Percentiles rank a stretch among this genome's conserved stretches.
These are phyloP conservation scores for Fusarium buharicum DNA, from an alignment of 2,329 filamentous ascomycete species.

Conservation along the genomic window DNA sequence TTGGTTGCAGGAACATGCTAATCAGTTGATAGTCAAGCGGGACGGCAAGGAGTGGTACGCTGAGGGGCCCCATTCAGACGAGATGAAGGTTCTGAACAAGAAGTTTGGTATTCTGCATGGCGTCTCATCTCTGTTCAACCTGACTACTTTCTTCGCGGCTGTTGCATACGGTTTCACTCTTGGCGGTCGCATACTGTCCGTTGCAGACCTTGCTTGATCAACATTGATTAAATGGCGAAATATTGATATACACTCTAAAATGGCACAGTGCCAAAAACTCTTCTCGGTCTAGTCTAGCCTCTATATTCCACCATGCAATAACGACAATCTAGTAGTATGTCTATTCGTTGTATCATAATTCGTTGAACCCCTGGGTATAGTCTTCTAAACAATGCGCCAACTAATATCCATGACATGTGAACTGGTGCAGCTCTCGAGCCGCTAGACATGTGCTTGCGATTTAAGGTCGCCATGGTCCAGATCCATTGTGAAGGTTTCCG, in stretches of 20 bases:
- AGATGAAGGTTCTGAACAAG: slow-evolving; percentile 85
- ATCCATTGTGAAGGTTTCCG: slow-evolving; percentile 34
- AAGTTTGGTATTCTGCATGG: slow-evolving; percentile 84
- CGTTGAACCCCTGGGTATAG: slow-evolving; percentile 40
- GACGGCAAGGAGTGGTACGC: slow-evolving; percentile 92
- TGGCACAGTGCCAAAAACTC: no score
- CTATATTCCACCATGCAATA: slow-evolving; percentile 8
- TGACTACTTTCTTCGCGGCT: slow-evolving; percentile 74
- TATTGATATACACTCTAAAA: slow-evolving; percentile 9
- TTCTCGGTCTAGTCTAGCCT: slow-evolving; percentile 1
- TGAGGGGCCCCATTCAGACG: slow-evolving; percentile 78
- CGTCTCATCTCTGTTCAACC: slow-evolving; percentile 80
- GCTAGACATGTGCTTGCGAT: slow-evolving; percentile 1
- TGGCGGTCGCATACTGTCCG: slow-evolving; percentile 67
- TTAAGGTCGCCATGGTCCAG: slow-evolving; percentile 12
- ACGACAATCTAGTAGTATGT: slow-evolving; percentile 22
- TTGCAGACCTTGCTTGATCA: slow-evolving; percentile 44
- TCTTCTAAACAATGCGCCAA: slow-evolving; percentile 33
- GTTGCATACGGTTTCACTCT: slow-evolving; percentile 83
- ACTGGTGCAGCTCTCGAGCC: background rate
- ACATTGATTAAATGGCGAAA: slow-evolving; percentile 11
- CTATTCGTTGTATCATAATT: slow-evolving; percentile 40
- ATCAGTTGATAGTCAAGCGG: slow-evolving; percentile 70
- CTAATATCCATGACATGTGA: slow-evolving; percentile 10
- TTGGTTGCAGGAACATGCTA: slow-evolving; percentile 9